phyloP scores from a whole-genome alignment of 306 rosid species.

The Sindora glabra region DNA sequence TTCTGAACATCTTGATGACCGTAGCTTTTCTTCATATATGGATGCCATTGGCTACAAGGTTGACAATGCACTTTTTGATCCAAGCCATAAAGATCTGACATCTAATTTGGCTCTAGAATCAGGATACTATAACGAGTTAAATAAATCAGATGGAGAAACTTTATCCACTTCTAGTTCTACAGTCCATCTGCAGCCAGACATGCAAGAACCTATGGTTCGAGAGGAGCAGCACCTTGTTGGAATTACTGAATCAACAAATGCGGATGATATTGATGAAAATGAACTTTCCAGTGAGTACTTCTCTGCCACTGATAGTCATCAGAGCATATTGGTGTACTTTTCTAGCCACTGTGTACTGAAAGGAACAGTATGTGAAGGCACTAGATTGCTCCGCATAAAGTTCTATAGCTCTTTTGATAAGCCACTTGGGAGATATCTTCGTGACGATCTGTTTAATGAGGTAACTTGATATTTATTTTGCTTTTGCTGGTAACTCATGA shows the following conservation, averaged over 20 bases:
- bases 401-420: constrained; percentile 89
- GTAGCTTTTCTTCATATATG: constrained; percentile 27
- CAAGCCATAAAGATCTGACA: constrained; percentile 26
- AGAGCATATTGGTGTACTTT: constrained; percentile 88
- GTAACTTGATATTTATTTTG: constrained; percentile 26
- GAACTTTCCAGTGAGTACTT: constrained; percentile 75
- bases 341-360: constrained; percentile 84
- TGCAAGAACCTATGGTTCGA: constrained; percentile 29
- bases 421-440: constrained; percentile 94
- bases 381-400: constrained; percentile 86
- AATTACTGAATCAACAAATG: constrained; percentile 16
- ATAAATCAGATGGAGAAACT: constrained; percentile 25
- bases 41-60: constrained; percentile 26
- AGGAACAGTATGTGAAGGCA: constrained; percentile 76
- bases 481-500: not conserved
- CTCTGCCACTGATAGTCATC: constrained; percentile 77
- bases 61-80: constrained; percentile 28
- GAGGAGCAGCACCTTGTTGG: constrained; percentile 40
- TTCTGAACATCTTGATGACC: constrained; percentile 27
- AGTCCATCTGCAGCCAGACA: constrained; percentile 37
- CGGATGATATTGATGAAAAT: constrained; percentile 45
- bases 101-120: constrained; percentile 29
- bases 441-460: constrained; percentile 77
- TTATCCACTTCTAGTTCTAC: constrained; percentile 12
- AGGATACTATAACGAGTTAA: constrained; percentile 16